Evolutionary conservation across 2,329 filamentous ascomycete species (phyloP).

Genomic region (Hypoxylon sp.): DNA sequence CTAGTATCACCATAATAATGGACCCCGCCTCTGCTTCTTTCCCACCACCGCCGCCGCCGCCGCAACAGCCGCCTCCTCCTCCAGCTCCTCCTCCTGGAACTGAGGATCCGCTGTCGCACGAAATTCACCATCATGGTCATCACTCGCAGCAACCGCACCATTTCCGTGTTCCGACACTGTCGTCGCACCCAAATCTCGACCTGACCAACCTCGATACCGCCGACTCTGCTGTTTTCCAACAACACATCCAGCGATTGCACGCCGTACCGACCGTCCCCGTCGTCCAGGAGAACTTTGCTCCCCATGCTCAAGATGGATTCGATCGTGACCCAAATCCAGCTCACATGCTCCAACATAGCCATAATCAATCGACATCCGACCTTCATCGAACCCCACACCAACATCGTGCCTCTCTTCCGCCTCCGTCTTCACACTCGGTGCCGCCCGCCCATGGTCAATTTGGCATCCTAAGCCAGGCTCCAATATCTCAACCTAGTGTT

Average conservation of each 20-base stretch:
- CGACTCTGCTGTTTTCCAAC: conserved; percentile 56
- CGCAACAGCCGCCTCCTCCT: conserved; percentile 6
- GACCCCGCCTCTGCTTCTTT: conserved; percentile 49
- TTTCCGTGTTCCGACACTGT: conserved; percentile 51
- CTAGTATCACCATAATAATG: conserved; percentile 44
- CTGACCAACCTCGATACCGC: conserved; percentile 59
- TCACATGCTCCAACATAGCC: conserved; percentile 45
- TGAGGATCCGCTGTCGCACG: conserved; percentile 43
- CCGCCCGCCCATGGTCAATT: conserved; percentile 60
- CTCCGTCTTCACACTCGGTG: conserved; percentile 53
- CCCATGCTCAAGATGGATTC: conserved; percentile 52
- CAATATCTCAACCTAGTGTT: conserved; percentile 52
- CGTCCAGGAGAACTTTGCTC: conserved; percentile 50
- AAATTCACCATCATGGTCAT: conserved; percentile 44
- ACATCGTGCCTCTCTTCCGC: conserved; percentile 46
- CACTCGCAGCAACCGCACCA: conserved; percentile 39
- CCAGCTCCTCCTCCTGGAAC: conserved; percentile 24
- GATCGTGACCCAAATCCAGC: conserved; percentile 54
- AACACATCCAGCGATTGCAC: conserved; percentile 55
- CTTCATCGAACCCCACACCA: conserved; percentile 43
- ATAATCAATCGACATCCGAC: conserved; percentile 46
- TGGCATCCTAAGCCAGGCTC: conserved; percentile 60
- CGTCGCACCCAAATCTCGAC: conserved; percentile 56
- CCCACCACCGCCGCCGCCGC: conserved; percentile 41
- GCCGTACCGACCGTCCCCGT: conserved; percentile 53